Evolutionary conservation across 2,329 filamentous ascomycete genomes (phyloP).

Genomic region (Calonectria pteridis): DNA sequence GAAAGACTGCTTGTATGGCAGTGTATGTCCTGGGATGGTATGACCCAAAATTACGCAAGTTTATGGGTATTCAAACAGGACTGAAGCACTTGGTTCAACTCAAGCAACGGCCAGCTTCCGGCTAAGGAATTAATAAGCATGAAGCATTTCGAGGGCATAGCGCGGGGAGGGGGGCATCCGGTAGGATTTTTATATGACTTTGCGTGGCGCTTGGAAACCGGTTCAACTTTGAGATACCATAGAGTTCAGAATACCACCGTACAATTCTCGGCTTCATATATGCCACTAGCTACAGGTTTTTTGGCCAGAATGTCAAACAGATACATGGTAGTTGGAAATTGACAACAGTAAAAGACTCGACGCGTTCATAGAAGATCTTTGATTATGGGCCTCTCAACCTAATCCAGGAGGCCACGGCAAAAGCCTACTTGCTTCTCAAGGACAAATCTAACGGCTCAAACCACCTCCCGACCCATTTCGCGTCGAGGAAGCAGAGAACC

Average conservation of each 20-base stretch:
- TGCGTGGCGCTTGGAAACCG: slow-evolving; percentile 44
- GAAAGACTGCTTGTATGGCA: slow-evolving; percentile 59
- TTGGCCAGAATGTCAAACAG: background rate
- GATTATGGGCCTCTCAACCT: background rate
- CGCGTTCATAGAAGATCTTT: background rate
- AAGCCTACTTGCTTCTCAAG: background rate
- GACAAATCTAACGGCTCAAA: background rate
- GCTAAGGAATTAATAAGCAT: slow-evolving; percentile 29
- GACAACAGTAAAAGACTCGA: background rate
- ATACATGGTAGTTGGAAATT: background rate
- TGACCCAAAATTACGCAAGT: slow-evolving; percentile 66
- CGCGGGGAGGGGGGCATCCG: slow-evolving; percentile 15
- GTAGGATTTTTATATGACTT: slow-evolving; percentile 32
- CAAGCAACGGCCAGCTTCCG: slow-evolving; percentile 52
- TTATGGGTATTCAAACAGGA: slow-evolving; percentile 55
- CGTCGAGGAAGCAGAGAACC: background rate
- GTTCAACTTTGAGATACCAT: slow-evolving; percentile 46
- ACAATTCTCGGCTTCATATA: slow-evolving; percentile 20
- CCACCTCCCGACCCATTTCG: background rate
- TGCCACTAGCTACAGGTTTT: background rate
- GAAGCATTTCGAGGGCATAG: background rate
- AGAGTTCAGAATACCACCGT: slow-evolving; percentile 36
- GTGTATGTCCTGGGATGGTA: slow-evolving; percentile 67
- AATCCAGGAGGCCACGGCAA: background rate
- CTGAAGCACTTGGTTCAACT: slow-evolving; percentile 58